Base-by-base conservation (phyloP, 2,329 filamentous ascomycete species). In the Beauveria varroae region DNA sequence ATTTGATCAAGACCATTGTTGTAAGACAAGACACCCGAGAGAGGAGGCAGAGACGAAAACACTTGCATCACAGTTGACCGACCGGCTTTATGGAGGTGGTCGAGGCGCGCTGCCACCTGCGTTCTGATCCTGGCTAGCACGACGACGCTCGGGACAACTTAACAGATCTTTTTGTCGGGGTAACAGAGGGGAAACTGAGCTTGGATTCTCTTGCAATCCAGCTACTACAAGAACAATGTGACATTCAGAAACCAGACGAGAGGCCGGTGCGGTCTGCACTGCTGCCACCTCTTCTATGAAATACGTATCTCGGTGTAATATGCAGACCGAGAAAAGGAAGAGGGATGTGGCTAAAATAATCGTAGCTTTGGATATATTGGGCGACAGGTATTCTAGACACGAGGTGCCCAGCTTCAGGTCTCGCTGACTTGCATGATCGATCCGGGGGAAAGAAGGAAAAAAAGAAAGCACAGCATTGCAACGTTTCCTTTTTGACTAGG, bases 361-460 rank as follows among this genome's bases (percentile, higher is more conserved):
- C 16, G 37, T n/a, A 10, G 47, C 47, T 16, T 41, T 47, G 43
- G 12, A 30, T 26, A 22, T 5, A 53, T 14, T 18, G 14, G 41
- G 18, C 3, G 9, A 8, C 5, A 41, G 16, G 46, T 58, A 50
- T 22, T 51, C 43, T 43, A 58, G 56, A 43, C 16, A 28, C 20
- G 10, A 51, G 22, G 46, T 28, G 34, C 30, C 56, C 34, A 26
- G 44, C 44, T 34, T 26, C 56, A 28, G 24, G 56, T 58, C 34
- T 58, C 16, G 43, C 30, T 49, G 50, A 40, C 47, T 41, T 57
- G 52, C 60, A 51, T 57, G 30, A 61, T 50, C 57, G 43, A 46
- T 59, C 52, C 49, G 41, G 46, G 53, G 40, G 49, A 49, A 53
- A 43, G 22, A 54, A 50, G 16, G 34, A 22, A 28, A 51, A 24